phyloP scores from a whole-genome alignment of 1,139 yeast genomes.

The Saccharomyces hybrid region DNA sequence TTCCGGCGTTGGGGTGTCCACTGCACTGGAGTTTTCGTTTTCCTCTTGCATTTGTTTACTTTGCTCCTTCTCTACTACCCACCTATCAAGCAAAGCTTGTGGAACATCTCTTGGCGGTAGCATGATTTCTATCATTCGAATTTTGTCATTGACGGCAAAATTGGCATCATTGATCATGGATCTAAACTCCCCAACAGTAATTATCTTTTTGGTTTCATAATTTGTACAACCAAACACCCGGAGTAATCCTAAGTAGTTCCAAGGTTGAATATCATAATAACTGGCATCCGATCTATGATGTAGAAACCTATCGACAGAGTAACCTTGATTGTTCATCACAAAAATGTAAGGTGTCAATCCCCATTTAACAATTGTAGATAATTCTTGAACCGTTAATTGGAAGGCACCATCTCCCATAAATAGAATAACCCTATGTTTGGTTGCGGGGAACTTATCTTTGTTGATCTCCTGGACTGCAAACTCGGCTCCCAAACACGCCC shows the following conservation, averaged over 20 bases:
- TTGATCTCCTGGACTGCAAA: conserved; percentile 64
- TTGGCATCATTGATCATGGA: conserved; percentile 37
- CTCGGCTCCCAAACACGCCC: conserved; percentile 77
- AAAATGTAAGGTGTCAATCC: conserved; percentile 70
- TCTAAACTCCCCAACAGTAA: conserved; percentile 44
- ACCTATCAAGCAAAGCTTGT: conserved; percentile 58
- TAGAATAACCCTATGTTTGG: conserved; percentile 56
- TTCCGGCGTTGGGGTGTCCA: not conserved
- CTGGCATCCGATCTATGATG: conserved; percentile 59
- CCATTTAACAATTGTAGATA: conserved; percentile 75
- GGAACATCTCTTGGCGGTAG: conserved; percentile 82
- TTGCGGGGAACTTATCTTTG: conserved; percentile 32
- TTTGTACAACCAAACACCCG: conserved; percentile 61
- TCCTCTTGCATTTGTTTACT: not conserved
- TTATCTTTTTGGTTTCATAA: conserved; percentile 53
- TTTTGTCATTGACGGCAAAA: conserved; percentile 55
- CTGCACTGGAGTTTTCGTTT: conserved; percentile 1
- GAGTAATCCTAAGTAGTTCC: conserved; percentile 66
- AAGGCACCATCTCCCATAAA: conserved; percentile 89
- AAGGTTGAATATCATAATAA: conserved; percentile 74
- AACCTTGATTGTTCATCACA: conserved; percentile 77
- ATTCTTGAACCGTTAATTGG: conserved; percentile 79
- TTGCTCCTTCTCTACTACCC: conserved; percentile 19
- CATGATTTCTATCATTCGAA: conserved; percentile 71
- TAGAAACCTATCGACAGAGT: conserved; percentile 79